Conservation (phyloP, 148 eudicot species). For the Fagopyrum homotropicum region DNA sequence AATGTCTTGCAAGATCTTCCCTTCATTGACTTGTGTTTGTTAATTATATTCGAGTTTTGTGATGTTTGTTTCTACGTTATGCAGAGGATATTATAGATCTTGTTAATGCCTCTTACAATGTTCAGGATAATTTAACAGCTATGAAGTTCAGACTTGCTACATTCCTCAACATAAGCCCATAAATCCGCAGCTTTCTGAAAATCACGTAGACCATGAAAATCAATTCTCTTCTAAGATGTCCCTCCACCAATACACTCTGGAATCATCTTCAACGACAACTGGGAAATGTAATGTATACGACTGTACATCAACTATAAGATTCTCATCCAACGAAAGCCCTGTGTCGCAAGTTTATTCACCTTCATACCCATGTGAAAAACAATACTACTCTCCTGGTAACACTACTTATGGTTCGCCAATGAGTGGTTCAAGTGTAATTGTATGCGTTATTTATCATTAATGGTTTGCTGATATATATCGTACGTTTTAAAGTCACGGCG, state of each 20-base stretch:
- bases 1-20: too few relatives aligned
- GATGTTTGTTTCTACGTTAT: conserved; percentile 8
- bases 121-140: not conserved
- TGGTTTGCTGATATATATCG: too few relatives aligned
- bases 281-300: conserved; percentile 17
- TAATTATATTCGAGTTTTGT: not conserved
- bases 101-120: not conserved
- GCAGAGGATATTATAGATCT: not conserved
- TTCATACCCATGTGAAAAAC: too few relatives aligned
- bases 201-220: conserved; percentile 20
- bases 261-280: conserved; percentile 29
- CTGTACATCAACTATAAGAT: too few relatives aligned
- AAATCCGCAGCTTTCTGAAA: conserved; percentile 24
- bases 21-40: not conserved
- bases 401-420: conserved; percentile 26
- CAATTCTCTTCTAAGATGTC: conserved; percentile 16
- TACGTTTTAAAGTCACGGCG: too few relatives aligned
- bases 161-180: conserved; percentile 34
- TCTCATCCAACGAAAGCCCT: conserved; percentile 18
- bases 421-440: conserved; percentile 32
- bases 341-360: conserved; percentile 28
- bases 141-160: conserved; percentile 30
- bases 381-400: conserved; percentile 22
- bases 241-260: conserved; percentile 31
- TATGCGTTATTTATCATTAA: too few relatives aligned